Evolutionary conservation across 1,139 yeast genomes (phyloP).

Genomic region (Hansenula lynferdii): DNA sequence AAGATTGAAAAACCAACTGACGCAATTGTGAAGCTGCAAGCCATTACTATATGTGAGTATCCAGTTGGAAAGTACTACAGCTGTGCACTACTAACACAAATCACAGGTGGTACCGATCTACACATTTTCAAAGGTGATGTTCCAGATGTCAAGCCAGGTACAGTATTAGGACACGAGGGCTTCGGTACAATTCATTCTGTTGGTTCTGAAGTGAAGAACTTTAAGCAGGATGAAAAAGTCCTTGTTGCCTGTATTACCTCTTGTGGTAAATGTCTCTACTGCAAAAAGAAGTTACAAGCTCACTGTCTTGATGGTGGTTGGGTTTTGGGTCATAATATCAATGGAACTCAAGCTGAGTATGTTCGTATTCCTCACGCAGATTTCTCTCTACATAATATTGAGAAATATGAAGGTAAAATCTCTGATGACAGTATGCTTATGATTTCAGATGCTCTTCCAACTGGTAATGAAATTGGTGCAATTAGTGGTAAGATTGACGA

Average conservation of each 20-base stretch:
- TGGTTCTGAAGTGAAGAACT: constrained; percentile 31
- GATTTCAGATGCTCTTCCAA: constrained; percentile 41
- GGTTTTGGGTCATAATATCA: constrained; percentile 37
- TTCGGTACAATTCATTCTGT: constrained; percentile 38
- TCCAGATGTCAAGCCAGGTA: constrained; percentile 41
- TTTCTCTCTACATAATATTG: constrained; percentile 25
- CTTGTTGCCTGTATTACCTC: constrained; percentile 42
- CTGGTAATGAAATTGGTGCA: constrained; percentile 43
- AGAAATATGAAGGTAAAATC: constrained; percentile 27
- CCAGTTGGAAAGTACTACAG: no score
- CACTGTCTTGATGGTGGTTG: constrained; percentile 42
- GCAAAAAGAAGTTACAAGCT: constrained; percentile 35
- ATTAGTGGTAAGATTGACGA: constrained; percentile 32
- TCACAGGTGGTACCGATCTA: constrained; percentile 43
- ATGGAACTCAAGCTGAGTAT: constrained; percentile 42
- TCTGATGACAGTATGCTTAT: constrained; percentile 34
- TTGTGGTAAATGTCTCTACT: constrained; percentile 50
- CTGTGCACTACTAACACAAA: no score
- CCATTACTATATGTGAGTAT: constrained; percentile 46
- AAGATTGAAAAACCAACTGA: constrained; percentile 31
- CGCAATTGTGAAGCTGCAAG: constrained; percentile 37
- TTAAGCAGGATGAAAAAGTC: constrained; percentile 41
- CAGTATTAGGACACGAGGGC: constrained; percentile 51
- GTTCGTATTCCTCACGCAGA: constrained; percentile 41
- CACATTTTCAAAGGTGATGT: constrained; percentile 44